These are phyloP conservation scores for Candida taoyuanica DNA, from an alignment of 805 yeast genomes.

Conservation along the genomic window DNA sequence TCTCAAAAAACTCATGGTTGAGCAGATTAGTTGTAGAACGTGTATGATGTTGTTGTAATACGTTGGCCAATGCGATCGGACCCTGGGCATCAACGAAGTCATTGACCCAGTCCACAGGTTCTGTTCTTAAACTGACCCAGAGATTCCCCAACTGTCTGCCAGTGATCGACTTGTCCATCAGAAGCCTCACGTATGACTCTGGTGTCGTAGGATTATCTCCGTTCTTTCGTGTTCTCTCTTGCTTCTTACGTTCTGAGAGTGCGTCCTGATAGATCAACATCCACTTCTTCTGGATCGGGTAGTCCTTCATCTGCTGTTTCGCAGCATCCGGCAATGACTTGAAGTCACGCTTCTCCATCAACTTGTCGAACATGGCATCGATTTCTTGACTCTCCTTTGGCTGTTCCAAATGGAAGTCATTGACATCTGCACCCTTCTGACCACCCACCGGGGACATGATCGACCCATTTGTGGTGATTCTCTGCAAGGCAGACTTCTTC, in stretches of 20 bases:
- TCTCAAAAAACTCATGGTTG: constrained; percentile 48
- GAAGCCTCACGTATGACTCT: constrained; percentile 67
- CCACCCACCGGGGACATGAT: constrained; percentile 11
- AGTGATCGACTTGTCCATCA: constrained; percentile 66
- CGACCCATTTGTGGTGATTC: constrained; percentile 24
- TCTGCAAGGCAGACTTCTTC: constrained; percentile 20
- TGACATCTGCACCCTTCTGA: constrained; percentile 3
- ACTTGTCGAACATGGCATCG: constrained; percentile 68
- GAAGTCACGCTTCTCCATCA: constrained; percentile 82
- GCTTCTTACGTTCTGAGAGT: constrained; percentile 65
- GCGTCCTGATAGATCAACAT: constrained; percentile 85
- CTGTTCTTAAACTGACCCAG: constrained; percentile 90
- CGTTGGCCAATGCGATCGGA: constrained; percentile 66
- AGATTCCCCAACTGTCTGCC: constrained; percentile 71
- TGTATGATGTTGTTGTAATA: constrained; percentile 48
- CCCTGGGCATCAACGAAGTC: constrained; percentile 79
- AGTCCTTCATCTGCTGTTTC: constrained; percentile 68
- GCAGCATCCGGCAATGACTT: constrained; percentile 65
- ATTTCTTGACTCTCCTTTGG: constrained; percentile 65
- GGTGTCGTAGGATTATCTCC: constrained; percentile 41
- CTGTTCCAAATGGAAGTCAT: constrained; percentile 44
- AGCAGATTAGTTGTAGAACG: constrained; percentile 26
- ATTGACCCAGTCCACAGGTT: constrained; percentile 78
- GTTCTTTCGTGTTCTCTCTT: constrained; percentile 31
- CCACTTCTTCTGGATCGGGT: constrained; percentile 81